Conservation (phyloP, 2,329 filamentous ascomycete genomes). For the Calonectria pteridis region DNA sequence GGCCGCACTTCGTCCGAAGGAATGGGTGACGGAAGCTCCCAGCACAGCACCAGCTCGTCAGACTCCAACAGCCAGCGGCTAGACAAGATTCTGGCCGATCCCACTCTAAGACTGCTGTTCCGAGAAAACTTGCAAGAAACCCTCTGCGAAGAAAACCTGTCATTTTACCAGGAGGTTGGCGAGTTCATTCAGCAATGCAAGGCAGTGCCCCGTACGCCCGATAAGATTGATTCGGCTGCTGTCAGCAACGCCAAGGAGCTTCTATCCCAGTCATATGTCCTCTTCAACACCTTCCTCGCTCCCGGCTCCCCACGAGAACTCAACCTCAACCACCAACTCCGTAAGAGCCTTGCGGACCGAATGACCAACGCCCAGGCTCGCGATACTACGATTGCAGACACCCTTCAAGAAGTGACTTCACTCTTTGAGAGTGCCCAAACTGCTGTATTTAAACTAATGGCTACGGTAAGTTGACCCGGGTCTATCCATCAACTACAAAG, state of each 20-base stretch:
- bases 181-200: constrained; percentile 83
- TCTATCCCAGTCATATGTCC: constrained; percentile 92
- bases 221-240: constrained; percentile 70
- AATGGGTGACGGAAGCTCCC: constrained; percentile 58
- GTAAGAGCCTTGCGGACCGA: constrained; percentile 90
- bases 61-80: constrained; percentile 96
- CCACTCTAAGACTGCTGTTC: constrained; percentile 89
- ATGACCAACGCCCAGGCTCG: constrained; percentile 98
- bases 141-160: constrained; percentile 95
- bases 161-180: constrained; percentile 94
- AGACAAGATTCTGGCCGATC: constrained; percentile 91
- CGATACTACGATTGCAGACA: constrained; percentile 90
- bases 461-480: constrained; percentile 83
- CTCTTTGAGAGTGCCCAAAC: constrained; percentile 95
- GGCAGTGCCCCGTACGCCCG: constrained; percentile 68
- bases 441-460: constrained; percentile 98
- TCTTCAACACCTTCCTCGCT: constrained; percentile 98
- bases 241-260: constrained; percentile 93
- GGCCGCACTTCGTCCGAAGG: constrained; percentile 72
- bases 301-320: constrained; percentile 96
- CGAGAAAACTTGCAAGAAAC: constrained; percentile 94
- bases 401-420: constrained; percentile 86
- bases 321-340: constrained; percentile 95
- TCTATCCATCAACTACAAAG: fast-evolving
- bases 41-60: constrained; percentile 60